Evolutionary conservation across 306 rosid species (phyloP).

Genomic region (Prunus fruticosa): DNA sequence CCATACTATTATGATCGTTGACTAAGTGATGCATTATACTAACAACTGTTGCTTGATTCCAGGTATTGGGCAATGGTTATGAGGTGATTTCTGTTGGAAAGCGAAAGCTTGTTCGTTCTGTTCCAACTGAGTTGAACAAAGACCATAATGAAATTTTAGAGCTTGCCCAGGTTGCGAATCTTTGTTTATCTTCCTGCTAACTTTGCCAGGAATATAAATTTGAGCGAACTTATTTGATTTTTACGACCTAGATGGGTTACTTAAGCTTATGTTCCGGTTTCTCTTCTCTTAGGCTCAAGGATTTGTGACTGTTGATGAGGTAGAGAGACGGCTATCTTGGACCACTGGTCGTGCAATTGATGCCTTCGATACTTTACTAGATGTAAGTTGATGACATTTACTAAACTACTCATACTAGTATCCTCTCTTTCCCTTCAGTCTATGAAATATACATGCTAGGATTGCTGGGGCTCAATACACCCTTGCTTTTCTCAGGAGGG

Average conservation of each 20-base stretch:
- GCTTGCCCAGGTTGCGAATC: conserved; percentile 82
- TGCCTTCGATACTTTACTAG: conserved; percentile 83
- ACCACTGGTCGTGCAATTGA: conserved; percentile 82
- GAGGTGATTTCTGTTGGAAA: conserved; percentile 95
- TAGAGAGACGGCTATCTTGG: conserved; percentile 83
- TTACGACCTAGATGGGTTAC: not conserved
- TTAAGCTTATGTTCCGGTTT: conserved; percentile 1
- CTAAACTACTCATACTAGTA: not conserved
- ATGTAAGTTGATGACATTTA: conserved; percentile 47
- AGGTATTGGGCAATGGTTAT: conserved; percentile 90
- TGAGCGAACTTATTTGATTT: not conserved
- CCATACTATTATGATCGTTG: conserved; percentile 10
- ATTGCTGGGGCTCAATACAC: conserved; percentile 15
- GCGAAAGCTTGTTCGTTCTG: conserved; percentile 93
- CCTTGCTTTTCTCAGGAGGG: conserved; percentile 65
- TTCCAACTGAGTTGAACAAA: conserved; percentile 96
- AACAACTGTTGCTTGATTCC: conserved; percentile 29
- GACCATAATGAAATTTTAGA: conserved; percentile 95
- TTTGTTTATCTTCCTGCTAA: not conserved
- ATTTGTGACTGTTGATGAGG: conserved; percentile 77
- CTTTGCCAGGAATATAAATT: not conserved
- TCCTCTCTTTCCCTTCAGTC: not conserved
- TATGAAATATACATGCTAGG: not conserved
- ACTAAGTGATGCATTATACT: conserved; percentile 10
- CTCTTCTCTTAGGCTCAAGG: conserved; percentile 68